Evolutionary conservation across 805 yeast species (phyloP), one percentile per base, ranked within the genome.

Genomic region (Yarrowia deformans): DNA sequence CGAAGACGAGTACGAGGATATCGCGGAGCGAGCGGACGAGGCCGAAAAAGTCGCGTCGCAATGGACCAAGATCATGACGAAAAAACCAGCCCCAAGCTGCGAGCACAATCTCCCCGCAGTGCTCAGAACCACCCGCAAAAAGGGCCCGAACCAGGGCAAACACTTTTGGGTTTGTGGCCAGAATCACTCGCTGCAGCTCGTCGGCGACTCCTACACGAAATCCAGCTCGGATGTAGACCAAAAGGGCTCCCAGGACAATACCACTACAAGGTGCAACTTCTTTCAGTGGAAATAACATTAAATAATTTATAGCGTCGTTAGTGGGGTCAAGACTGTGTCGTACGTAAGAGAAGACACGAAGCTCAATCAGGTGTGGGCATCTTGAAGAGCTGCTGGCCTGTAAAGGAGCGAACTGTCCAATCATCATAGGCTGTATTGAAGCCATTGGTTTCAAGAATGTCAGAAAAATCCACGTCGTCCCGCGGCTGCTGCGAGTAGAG

Each of bases 131-230:
- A 71, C 80, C 6, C 76, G 73, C 37, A 79, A 78, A 60, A 72
- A 74, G 8, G 81, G 81, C 1, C 72, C 75, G 13, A 79, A 80
- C 61, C 73, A 74, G 58, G 82, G 82, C 39, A 75, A 81, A 13
- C 73, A 73, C 12, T 81, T 81, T 69, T 81, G 83, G 83, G 72
- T 75, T 9, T 81, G 83, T 67, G 56, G 56, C 37, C 68, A 63
- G 39, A 46, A 35, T 19, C 68, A 50, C 29, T 60, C 71, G 19
- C 46, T 69, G 63, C 64, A 69, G 68, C 43, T 70, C 42, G 68
- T 42, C 3, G 55, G 64, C 14, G 39, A 64, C 37, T 10, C 39
- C 19, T 14, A 40, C 32, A 39, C 29, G 3, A 23, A 23, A 23
- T 2, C 2, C 4, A 23, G 4, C 29, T 23, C 29, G 29, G 29